These are phyloP conservation scores for Clonostachys sp. DNA, from an alignment of 2,329 filamentous ascomycete genomes.

Conservation along the genomic window DNA sequence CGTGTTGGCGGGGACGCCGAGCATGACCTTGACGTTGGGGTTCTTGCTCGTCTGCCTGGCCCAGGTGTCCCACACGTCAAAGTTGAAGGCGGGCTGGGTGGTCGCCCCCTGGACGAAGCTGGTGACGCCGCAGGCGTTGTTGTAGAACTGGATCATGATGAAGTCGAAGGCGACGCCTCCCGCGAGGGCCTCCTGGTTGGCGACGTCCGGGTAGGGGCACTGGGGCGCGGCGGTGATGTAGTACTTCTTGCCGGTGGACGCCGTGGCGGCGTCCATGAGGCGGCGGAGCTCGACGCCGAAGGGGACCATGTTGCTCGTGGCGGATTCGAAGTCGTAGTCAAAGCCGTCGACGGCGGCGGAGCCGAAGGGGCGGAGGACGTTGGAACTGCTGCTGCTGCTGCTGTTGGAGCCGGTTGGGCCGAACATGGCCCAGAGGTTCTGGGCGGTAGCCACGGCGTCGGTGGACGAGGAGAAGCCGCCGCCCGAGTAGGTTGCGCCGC, in stretches of 20 bases:
- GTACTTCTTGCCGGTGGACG: conserved; percentile 48
- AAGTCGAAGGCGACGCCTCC: conserved; percentile 54
- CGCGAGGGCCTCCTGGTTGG: conserved; percentile 52
- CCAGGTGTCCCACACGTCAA: conserved; percentile 62
- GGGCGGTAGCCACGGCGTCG: conserved; percentile 50
- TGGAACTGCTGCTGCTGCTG: conserved; percentile 5
- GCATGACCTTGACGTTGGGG: conserved; percentile 52
- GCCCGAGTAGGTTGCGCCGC: conserved; percentile 66
- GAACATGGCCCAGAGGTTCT: conserved; percentile 67
- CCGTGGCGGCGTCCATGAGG: conserved; percentile 37
- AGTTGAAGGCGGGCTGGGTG: conserved; percentile 54
- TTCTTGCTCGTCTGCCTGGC: conserved; percentile 53
- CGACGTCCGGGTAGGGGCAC: conserved; percentile 60
- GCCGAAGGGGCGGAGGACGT: conserved; percentile 61
- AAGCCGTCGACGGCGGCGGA: conserved; percentile 65
- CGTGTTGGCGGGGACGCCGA: conserved; percentile 54
- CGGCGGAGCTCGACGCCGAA: conserved; percentile 56
- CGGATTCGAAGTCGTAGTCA: conserved; percentile 70
- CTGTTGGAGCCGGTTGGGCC: conserved; percentile 46
- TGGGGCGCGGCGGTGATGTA: conserved; percentile 64
- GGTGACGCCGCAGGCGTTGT: conserved; percentile 60
- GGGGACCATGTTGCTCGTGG: conserved; percentile 51
- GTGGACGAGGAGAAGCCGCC: conserved; percentile 54
- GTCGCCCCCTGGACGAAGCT: conserved; percentile 38
- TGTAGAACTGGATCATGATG: conserved; percentile 63